Base-by-base conservation (phyloP, 768 basidiomycete species). In the Lactarius hatsudake region DNA sequence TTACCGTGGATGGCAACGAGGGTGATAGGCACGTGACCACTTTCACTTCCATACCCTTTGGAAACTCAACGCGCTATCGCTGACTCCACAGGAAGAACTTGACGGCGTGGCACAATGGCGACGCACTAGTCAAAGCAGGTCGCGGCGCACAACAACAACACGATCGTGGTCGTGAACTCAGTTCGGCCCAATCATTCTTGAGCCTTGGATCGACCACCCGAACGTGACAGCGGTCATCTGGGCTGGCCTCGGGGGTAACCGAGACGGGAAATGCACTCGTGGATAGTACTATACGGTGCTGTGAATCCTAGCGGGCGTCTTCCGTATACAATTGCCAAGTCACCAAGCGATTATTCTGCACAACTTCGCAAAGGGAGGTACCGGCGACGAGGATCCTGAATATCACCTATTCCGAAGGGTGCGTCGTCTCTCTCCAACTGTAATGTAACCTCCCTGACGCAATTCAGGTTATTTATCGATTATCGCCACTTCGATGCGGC, bases 251-350 rank as follows among this genome's bases (percentile, higher is more conserved):
- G 82, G 80, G n/a, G 93, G 93, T n/a, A 23, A 88, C 91, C 72
- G 91, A 95, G 77, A 54, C 56, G 15, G 73, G 76, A 1, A 89
- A 88, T 67, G 82, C 85, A 1, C 81, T 95, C 28, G 83, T 89
- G 7, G 91, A 94, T 71, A n/a, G 83, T 96, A 18, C 75, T 94
- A 4, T 93, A 86, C 69, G 93, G 92, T 0, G 78, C 77, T 28
- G 87, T 87, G 74, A 94, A 93, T 72, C 93, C 93, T 0, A 74
- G 83, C 63, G 88, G 87, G 15, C 82, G 87, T 48, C 76, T 89
- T 17, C 86, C 87, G 0, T 89, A 86, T 73, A 86, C 89, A 18
- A 89, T 94, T 71, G 88, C 86, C 17, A 64, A 84, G 81, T 42
- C 81, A 78, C 7, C 77, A 80, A n/a, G 61, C 59, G 59, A 62